These are phyloP conservation scores for Trametes gibbosa DNA, from an alignment of 768 basidiomycete species.

Conservation along the genomic window DNA sequence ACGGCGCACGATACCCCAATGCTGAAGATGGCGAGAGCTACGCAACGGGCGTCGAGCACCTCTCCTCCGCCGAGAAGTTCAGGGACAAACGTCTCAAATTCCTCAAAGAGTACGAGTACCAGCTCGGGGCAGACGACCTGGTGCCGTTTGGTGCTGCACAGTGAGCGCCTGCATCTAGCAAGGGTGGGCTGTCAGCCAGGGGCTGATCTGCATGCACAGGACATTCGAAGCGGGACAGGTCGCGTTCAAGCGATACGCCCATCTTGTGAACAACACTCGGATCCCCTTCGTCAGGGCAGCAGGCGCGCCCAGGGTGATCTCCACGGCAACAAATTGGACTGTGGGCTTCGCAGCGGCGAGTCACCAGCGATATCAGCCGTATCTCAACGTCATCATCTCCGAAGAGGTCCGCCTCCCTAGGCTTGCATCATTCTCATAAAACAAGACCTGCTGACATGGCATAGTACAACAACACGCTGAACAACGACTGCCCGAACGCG, in stretches of 20 bases:
- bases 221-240: conserved; percentile 50
- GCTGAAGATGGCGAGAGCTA: conserved; percentile 39
- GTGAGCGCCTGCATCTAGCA: conserved; percentile 36
- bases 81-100: conserved; percentile 52
- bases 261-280: conserved; percentile 41
- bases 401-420: conserved; percentile 43
- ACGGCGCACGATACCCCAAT: conserved; percentile 80
- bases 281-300: conserved; percentile 56
- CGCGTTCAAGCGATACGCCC: conserved; percentile 52
- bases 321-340: conserved; percentile 70
- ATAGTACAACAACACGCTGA: conserved; percentile 60
- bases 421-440: too few relatives aligned
- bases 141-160: conserved; percentile 66
- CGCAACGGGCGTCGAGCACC: conserved; percentile 50
- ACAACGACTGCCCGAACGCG: conserved; percentile 52
- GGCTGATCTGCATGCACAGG: conserved; percentile 27
- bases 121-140: conserved; percentile 55
- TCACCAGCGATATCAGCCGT: conserved; percentile 41
- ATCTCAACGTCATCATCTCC: conserved; percentile 53
- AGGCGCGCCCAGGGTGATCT: conserved; percentile 55
- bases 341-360: conserved; percentile 65
- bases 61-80: conserved; percentile 46
- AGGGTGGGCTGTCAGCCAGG: too few relatives aligned
- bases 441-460: neutral
- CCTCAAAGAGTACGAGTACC: conserved; percentile 54